phyloP scores from a whole-genome alignment of 1,284 basidiomycete genomes.

The Leccinum pallidistipes region DNA sequence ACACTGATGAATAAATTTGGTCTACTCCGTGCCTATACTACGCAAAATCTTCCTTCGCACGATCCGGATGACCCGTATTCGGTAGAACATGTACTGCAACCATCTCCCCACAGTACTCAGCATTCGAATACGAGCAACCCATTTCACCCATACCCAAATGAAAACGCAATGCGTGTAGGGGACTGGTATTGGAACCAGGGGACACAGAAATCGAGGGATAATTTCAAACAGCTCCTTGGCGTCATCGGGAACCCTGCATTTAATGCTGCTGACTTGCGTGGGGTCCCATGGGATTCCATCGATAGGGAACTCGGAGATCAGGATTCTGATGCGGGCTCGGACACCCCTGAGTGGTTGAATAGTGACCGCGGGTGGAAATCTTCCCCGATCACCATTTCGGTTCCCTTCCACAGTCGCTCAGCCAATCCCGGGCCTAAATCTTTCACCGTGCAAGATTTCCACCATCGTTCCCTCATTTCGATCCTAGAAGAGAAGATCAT shows the following conservation, averaged over 20 bases:
- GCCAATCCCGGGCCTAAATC: fast-evolving
- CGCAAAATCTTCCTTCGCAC: not conserved
- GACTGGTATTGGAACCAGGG: not conserved
- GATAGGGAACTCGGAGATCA: not conserved
- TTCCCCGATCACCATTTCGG: not conserved
- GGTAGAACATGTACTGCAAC: not conserved
- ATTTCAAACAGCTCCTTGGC: not conserved
- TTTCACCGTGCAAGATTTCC: not conserved
- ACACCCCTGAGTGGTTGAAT: not conserved
- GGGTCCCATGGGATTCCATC: not conserved
- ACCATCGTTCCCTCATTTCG: not conserved
- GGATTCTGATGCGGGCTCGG: not conserved
- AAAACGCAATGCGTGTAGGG: fast-evolving
- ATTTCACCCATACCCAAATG: not conserved
- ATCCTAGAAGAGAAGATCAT: not conserved
- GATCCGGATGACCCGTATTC: not conserved
- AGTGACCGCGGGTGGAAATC: not conserved
- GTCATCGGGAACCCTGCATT: not conserved
- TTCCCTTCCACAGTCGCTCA: not conserved
- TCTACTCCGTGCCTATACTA: not conserved
- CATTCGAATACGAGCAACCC: not conserved
- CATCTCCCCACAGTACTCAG: not conserved
- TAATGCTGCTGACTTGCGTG: not conserved
- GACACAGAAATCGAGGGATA: not conserved
- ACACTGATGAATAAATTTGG: not conserved